Evolutionary conservation across 768 basidiomycete genomes (phyloP).

Genomic region (Kwoniella dendrophila): DNA sequence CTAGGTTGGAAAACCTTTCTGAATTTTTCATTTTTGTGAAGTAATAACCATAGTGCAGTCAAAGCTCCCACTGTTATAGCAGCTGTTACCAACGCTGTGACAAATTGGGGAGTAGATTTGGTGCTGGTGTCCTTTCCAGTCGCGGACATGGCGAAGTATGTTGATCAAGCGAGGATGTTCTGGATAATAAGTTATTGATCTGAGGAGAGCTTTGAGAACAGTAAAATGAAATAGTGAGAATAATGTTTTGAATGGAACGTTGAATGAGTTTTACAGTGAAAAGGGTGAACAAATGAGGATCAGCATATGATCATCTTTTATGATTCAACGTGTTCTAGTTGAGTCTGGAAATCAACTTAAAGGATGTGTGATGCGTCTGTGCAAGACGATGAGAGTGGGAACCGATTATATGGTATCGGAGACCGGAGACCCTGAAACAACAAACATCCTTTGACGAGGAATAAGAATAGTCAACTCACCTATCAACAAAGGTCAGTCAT

Average conservation of each 20-base stretch:
- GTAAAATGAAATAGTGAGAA: background rate
- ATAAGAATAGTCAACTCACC: no score
- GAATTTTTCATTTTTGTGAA: constrained; percentile 38
- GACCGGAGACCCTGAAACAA: no score
- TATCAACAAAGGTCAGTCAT: no score
- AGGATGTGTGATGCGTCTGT: no score
- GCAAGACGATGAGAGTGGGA: no score
- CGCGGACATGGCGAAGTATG: constrained; percentile 43
- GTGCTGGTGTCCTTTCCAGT: constrained; percentile 45
- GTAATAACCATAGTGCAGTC: constrained; percentile 36
- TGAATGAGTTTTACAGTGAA: background rate
- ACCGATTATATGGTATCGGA: no score
- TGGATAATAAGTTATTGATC: background rate
- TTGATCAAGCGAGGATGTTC: background rate
- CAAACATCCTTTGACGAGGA: no score
- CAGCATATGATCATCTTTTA: no score
- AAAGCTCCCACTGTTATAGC: constrained; percentile 43
- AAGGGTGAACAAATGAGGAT: no score
- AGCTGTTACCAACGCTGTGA: constrained; percentile 48
- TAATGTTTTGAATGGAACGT: background rate
- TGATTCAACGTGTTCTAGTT: no score
- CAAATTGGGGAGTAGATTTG: constrained; percentile 42
- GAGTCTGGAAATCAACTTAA: no score
- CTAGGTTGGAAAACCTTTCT: constrained; percentile 48
- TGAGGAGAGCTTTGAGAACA: background rate